phyloP scores from a whole-genome alignment of 108 stramenopile species.

The Cyclotella cryptica region DNA sequence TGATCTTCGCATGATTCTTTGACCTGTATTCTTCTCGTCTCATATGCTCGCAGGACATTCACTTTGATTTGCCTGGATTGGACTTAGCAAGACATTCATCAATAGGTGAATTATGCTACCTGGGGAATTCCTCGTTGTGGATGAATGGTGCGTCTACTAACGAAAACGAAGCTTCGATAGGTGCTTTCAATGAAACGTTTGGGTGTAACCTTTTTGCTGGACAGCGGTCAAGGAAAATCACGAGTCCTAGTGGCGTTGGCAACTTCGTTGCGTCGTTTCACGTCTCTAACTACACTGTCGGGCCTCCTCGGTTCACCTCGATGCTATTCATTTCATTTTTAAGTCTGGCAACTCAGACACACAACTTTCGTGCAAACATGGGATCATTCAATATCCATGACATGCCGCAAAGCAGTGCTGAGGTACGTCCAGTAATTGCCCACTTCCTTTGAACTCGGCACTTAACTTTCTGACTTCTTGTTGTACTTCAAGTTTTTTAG shows the following conservation, averaged over 20 bases:
- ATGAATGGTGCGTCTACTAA: slow-evolving; percentile 45
- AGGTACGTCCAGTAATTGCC: neutral
- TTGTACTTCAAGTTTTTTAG: slow-evolving; percentile 9
- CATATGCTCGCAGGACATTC: neutral
- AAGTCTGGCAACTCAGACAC: slow-evolving; percentile 9
- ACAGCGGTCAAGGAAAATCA: slow-evolving; percentile 30
- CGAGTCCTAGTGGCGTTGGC: neutral
- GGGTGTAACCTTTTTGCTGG: slow-evolving; percentile 41
- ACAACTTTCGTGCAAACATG: neutral
- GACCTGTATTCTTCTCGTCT: neutral
- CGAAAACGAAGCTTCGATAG: slow-evolving; percentile 41
- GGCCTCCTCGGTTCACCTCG: slow-evolving; percentile 40
- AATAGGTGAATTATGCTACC: slow-evolving; percentile 31
- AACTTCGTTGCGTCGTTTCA: slow-evolving; percentile 27
- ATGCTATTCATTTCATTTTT: slow-evolving; percentile 43
- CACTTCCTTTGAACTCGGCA: neutral
- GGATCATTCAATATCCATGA: neutral
- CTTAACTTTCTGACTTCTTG: neutral
- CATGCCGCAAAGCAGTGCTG: neutral
- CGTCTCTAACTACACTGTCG: slow-evolving; percentile 37
- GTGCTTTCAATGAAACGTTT: slow-evolving; percentile 25
- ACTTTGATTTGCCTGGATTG: neutral
- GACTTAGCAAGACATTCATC: slow-evolving; percentile 15
- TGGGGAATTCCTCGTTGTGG: slow-evolving; percentile 43
- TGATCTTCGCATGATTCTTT: too few relatives aligned